phyloP scores from a whole-genome alignment of 192 early-diverging fungal species.

The Entomortierella parvispora region DNA sequence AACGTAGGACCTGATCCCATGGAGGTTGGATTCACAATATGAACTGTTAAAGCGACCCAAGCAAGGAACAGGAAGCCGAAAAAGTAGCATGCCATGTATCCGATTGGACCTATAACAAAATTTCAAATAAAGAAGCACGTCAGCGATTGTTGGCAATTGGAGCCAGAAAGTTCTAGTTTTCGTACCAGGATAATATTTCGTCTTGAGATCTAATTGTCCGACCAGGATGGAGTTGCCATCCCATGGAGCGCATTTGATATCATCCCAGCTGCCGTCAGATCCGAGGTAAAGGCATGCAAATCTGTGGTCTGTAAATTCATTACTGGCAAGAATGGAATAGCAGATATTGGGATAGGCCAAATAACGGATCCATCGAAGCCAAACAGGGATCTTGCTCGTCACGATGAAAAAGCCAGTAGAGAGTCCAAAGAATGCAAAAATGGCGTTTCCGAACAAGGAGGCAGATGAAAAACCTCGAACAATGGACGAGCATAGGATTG shows the following conservation, averaged over 20 bases:
- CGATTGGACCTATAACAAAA: slow-evolving; percentile 16
- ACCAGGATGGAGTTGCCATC: slow-evolving; percentile 32
- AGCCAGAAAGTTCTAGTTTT: too few species aligned
- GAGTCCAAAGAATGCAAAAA: slow-evolving; percentile 48
- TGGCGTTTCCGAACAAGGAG: slow-evolving; percentile 38
- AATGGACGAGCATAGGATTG: slow-evolving; percentile 25
- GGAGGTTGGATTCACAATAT: slow-evolving; percentile 39
- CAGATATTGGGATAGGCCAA: slow-evolving; percentile 34
- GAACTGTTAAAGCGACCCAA: slow-evolving; percentile 28
- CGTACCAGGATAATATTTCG: slow-evolving; percentile 27
- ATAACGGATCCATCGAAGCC: slow-evolving; percentile 47
- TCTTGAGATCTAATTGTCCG: slow-evolving; percentile 20
- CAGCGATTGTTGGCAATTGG: too few species aligned
- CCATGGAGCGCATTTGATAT: slow-evolving; percentile 17
- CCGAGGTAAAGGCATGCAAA: slow-evolving; percentile 23
- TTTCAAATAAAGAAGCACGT: neutral
- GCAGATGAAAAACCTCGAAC: slow-evolving; percentile 46
- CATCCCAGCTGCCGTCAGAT: slow-evolving; percentile 23
- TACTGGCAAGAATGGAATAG: slow-evolving; percentile 42
- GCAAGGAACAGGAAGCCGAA: slow-evolving; percentile 35
- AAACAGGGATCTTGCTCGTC: slow-evolving; percentile 37
- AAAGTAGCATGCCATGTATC: slow-evolving; percentile 19
- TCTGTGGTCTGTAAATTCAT: slow-evolving; percentile 33
- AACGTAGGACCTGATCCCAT: slow-evolving; percentile 46
- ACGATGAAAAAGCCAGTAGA: slow-evolving; percentile 49